Conservation (phyloP, 2,329 filamentous ascomycete species). For the Calonectria montana region DNA sequence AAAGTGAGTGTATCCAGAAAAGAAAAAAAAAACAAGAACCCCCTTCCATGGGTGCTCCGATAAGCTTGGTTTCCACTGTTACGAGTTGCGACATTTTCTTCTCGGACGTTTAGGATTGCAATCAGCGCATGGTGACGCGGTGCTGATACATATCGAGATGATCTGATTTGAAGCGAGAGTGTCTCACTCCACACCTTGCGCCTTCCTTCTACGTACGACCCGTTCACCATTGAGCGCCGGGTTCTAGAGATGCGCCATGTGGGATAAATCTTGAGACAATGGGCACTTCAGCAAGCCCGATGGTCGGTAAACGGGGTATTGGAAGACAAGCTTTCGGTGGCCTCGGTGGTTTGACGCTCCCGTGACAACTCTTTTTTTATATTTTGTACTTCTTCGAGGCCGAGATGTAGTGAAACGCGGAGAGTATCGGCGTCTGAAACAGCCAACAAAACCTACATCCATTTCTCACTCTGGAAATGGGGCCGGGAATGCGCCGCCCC, state of each 20-base stretch:
- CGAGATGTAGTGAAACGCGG: neutral
- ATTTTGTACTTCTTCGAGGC: neutral
- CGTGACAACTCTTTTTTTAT: neutral
- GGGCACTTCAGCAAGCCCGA: too few relatives aligned
- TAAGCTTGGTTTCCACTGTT: neutral
- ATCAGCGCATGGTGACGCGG: neutral
- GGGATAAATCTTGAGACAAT: too few relatives aligned
- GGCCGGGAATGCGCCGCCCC: neutral
- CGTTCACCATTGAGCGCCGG: neutral
- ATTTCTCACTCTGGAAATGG: neutral
- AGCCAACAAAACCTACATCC: neutral
- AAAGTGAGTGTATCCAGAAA: neutral
- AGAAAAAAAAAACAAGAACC: neutral
- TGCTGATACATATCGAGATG: neutral
- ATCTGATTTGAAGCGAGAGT: neutral
- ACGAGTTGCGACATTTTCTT: neutral
- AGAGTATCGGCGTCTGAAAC: neutral
- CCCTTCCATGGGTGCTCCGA: neutral
- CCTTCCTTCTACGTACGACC: neutral
- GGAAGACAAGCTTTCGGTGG: neutral
- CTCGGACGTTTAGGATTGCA: neutral
- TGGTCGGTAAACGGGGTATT: neutral
- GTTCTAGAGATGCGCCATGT: too few relatives aligned
- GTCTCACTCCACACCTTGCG: neutral
- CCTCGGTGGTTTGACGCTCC: neutral